A percentile compares a stretch with the other conserved stretches of the same genome.
These are phyloP conservation scores for Akanthomyces muscarius DNA, from an alignment of 2,329 filamentous ascomycete species.

Conservation along the genomic window DNA sequence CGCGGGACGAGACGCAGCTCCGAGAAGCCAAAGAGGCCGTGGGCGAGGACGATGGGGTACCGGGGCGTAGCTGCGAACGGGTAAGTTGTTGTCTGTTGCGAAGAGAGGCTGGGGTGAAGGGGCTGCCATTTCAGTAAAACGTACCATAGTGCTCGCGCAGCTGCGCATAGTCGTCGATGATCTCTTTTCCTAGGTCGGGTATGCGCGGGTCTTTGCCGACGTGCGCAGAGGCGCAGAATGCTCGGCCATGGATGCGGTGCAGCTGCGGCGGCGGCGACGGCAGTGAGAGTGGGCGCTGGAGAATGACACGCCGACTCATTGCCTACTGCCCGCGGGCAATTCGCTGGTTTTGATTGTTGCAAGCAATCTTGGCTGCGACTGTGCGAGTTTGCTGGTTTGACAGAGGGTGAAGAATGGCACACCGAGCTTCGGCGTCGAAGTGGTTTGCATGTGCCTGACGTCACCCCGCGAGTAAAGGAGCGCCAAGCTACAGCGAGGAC, in stretches of 20 bases:
- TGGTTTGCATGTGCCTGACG: constrained; percentile 1
- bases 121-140: too few species aligned
- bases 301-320: constrained; percentile 2
- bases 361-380: not conserved
- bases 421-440: not conserved
- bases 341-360: not conserved
- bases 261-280: not conserved
- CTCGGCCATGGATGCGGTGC: not conserved
- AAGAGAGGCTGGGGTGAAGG: too few species aligned
- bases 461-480: not conserved
- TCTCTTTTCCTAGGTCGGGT: constrained; percentile 37
- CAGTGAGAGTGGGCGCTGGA: not conserved
- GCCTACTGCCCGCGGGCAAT: not conserved
- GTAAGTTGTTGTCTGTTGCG: not conserved
- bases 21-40: constrained; percentile 61
- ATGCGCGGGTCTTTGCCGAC: constrained; percentile 37
- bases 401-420: not conserved
- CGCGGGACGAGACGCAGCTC: constrained; percentile 49
- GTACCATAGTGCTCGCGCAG: constrained; percentile 44
- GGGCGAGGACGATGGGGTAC: constrained; percentile 60
- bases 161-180: constrained; percentile 44
- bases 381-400: not conserved
- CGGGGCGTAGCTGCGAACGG: constrained; percentile 47
- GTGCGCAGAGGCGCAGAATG: constrained; percentile 6
- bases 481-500: not conserved